Conservation (phyloP, 306 rosid species). For the Vigna trinervia region DNA sequence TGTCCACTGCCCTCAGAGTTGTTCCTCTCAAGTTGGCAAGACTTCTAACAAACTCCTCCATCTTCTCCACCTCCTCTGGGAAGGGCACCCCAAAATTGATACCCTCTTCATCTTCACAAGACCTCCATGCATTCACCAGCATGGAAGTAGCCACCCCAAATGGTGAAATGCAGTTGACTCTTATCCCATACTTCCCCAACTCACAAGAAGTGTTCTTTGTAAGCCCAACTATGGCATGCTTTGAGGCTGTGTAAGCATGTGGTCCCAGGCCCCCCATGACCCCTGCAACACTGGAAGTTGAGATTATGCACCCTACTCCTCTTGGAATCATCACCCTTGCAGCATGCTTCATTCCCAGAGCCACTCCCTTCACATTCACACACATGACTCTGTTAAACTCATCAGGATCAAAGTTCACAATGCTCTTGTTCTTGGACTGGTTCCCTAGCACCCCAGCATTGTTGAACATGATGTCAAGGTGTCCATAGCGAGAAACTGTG, state of each 20-base stretch:
- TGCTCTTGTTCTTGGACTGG: constrained; percentile 76
- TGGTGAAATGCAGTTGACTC: constrained; percentile 89
- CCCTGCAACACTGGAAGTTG: constrained; percentile 81
- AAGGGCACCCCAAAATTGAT: constrained; percentile 58
- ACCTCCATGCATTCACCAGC: constrained; percentile 83
- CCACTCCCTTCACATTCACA: constrained; percentile 84
- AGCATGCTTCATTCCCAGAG: constrained; percentile 88
- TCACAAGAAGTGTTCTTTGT: constrained; percentile 88
- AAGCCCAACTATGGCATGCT: constrained; percentile 89
- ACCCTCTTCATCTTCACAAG: constrained; percentile 33
- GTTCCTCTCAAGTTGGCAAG: constrained; percentile 74
- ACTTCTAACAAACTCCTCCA: constrained; percentile 86
- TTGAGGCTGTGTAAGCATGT: constrained; percentile 89
- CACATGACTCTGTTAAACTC: constrained; percentile 80
- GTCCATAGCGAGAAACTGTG: constrained; percentile 62
- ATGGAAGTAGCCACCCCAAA: constrained; percentile 93
- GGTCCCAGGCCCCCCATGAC: constrained; percentile 87
- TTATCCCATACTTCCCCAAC: constrained; percentile 72
- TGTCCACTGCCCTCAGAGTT: constrained; percentile 69
- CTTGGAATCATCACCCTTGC: constrained; percentile 83
- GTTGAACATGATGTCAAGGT: constrained; percentile 85
- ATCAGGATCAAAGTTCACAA: constrained; percentile 62
- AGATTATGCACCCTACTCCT: constrained; percentile 70
- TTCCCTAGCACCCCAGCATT: constrained; percentile 84
- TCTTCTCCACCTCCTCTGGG: constrained; percentile 67